Evolutionary conservation across 2,329 filamentous ascomycete genomes (phyloP).

Genomic region (Teratosphaeria zuluensis): DNA sequence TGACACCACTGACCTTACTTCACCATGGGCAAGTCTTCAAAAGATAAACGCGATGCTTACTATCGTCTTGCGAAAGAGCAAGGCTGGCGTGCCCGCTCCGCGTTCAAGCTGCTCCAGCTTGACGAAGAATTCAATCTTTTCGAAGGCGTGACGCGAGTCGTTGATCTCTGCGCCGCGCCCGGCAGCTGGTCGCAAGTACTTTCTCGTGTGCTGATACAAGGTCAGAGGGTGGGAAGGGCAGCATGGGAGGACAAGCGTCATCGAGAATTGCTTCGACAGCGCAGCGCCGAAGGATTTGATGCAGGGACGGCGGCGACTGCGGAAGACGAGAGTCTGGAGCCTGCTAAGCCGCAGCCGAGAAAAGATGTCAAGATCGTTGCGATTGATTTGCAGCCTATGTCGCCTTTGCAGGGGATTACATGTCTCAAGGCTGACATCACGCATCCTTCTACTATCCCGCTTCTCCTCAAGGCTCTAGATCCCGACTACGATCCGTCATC

Average conservation of each 20-base stretch:
- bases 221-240: conserved; percentile 75
- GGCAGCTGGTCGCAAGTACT: conserved; percentile 97
- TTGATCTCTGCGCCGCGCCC: conserved; percentile 90
- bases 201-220: conserved; percentile 84
- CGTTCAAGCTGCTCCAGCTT: conserved; percentile 93
- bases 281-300: background rate
- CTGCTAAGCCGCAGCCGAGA: conserved; percentile 9
- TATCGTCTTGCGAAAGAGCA: conserved; percentile 97
- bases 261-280: conserved; percentile 25
- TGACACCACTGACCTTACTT: too few species aligned
- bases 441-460: conserved; percentile 85
- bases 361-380: conserved; percentile 79
- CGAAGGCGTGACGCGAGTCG: conserved; percentile 77
- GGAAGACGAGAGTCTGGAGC: background rate
- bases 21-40: conserved; percentile 65
- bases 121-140: conserved; percentile 96
- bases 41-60: conserved; percentile 97
- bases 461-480: conserved; percentile 77
- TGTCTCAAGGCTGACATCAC: conserved; percentile 94
- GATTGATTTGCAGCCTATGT: conserved; percentile 94
- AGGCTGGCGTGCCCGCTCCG: conserved; percentile 91
- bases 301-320: background rate
- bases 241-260: conserved; percentile 82
- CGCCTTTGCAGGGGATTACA: conserved; percentile 81
- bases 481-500: conserved; percentile 41